Evolutionary conservation across 371 early-diverging fungal species (phyloP), one percentile per base, ranked within the genome.

Genomic region (Mucor indicus): DNA sequence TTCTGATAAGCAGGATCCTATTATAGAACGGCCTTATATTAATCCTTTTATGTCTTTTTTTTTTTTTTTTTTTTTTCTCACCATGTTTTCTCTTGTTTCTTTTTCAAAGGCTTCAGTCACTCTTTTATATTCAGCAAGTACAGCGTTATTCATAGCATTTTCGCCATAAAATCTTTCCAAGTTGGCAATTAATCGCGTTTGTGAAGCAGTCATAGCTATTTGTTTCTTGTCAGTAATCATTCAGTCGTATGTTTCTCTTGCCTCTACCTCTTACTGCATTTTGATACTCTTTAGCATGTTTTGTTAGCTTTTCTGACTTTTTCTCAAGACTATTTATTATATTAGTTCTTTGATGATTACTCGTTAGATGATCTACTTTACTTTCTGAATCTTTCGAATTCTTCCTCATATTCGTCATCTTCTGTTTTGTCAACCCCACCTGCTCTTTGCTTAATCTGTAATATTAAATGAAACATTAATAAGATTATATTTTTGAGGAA

Each of bases 211-310:
- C 80, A 94, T 91, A 10, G 83, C 93, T 81, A 51, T 29, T 42
- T 24, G 37, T 52, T 93, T 89, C 9, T 91, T 75, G 19, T 67
- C 60, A 1, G 85, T 80, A 80, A 90, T 83, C 4, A 24, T 21
- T 4, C 29, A 4, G 23, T 12, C 25, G 5, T 19, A 20, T 19
- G 12, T 19, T 20, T 5, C 11, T 11, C 10, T 11, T 1, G 3
- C 13, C 15, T 16, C 53, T 48, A 62, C 84, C 80, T 59, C 86
- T 55, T 16, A 95, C 72, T 23, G 93, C 77, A 54, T 88, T 82
- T 30, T 91, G 74, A 58, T 92, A 95, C 27, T 90, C 88, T 62
- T 88, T 89, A 13, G 96, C 83, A 61, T 95, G 90, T 42, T 83
- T 88, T 53, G 90, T 79, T 7, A 95, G 70, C 33, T 75, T 81